Base-by-base conservation (phyloP, 192 early-diverging fungal genomes). In the Coemansia sp. region DNA sequence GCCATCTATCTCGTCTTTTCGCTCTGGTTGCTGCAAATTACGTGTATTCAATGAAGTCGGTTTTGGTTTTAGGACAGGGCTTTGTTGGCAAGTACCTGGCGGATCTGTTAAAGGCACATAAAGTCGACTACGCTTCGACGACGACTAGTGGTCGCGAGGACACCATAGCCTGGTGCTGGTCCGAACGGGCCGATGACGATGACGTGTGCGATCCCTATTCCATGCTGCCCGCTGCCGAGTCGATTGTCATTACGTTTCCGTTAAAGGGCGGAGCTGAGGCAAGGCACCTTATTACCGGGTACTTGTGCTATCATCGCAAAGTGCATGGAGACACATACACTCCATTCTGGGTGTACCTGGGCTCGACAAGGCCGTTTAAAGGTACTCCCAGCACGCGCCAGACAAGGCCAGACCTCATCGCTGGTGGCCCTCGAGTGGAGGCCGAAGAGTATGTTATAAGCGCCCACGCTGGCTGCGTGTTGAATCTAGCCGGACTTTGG, bases 401-500 rank as follows among this genome's bases (percentile, higher is more conserved):
- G 37, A 74, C 77, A 17, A 22, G 9, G 7, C 67, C 68, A 9
- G 61, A 74, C 21, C 29, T 64, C 0, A 22, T 34, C 4, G 43
- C 63, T 1, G 72, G 72, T 11, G 71, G 70, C 14, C 21, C 39
- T 18, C 77, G 77, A 1, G 35, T 65, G 18, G 67, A 70, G 7
- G 70, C 77, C 10, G 77, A 80, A 15, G 63, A 70, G 43, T 60
- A 43, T 21, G 37, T 70, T 17, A 65, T 74, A 10, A 38, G 40
- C 10, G 21, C 59, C 22, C 36, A 50, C 35, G 53, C 32, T 14
- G 77, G 63, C 0, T 55, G 59, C 11, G 77, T 80, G 42, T 63
- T 80, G 14, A 80, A 74, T 26, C 46, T 80, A 37, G 77, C 60
- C 14, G 77, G 77, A 2, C 62, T 80, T 38, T 80, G 77, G 77